Percentiles rank a stretch among this genome's conserved stretches.
phyloP scores from a whole-genome alignment of 768 basidiomycete genomes.

The Tubosaeta brunneosetosa region DNA sequence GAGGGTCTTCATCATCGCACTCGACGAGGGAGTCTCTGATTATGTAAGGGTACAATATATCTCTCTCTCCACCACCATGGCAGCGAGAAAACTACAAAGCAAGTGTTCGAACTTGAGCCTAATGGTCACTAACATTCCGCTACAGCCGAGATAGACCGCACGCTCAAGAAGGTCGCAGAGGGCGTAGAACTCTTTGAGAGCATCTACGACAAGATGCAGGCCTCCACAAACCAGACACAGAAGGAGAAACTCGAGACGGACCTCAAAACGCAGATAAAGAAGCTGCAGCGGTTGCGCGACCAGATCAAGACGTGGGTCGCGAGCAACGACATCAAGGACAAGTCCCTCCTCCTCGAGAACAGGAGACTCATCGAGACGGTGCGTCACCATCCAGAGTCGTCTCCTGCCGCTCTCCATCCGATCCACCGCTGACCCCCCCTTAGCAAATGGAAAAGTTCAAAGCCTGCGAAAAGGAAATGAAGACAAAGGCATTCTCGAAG shows the following conservation, averaged over 20 bases:
- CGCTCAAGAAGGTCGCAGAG: constrained; percentile 93
- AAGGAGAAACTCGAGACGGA: constrained; percentile 97
- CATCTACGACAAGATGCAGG: constrained; percentile 98
- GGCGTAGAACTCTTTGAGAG: constrained; percentile 93
- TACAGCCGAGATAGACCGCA: constrained; percentile 96
- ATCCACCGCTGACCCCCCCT: constrained; percentile 6
- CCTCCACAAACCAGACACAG: constrained; percentile 92
- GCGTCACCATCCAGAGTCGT: constrained; percentile 30
- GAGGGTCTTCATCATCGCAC: constrained; percentile 66
- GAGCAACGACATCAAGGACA: constrained; percentile 99
- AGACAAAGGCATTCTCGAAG: constrained; percentile 99
- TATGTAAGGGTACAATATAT: constrained; percentile 22
- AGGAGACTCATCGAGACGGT: constrained; percentile 96
- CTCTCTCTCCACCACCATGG: constrained; percentile 49
- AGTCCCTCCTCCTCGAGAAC: constrained; percentile 86
- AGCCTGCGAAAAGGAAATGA: constrained; percentile 99
- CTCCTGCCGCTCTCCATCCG: constrained; percentile 10
- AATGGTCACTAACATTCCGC: neutral
- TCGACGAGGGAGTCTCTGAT: constrained; percentile 7
- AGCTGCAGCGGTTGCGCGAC: constrained; percentile 76
- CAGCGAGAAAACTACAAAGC: constrained; percentile 90
- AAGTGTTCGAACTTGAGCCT: constrained; percentile 11
- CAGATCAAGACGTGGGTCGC: constrained; percentile 96
- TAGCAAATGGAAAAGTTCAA: constrained; percentile 99
- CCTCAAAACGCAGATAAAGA: constrained; percentile 98